Evolutionary conservation across 2,329 filamentous ascomycete species (phyloP), one percentile per base, ranked within the genome.

Genomic region (Blastomyces emzantsi): DNA sequence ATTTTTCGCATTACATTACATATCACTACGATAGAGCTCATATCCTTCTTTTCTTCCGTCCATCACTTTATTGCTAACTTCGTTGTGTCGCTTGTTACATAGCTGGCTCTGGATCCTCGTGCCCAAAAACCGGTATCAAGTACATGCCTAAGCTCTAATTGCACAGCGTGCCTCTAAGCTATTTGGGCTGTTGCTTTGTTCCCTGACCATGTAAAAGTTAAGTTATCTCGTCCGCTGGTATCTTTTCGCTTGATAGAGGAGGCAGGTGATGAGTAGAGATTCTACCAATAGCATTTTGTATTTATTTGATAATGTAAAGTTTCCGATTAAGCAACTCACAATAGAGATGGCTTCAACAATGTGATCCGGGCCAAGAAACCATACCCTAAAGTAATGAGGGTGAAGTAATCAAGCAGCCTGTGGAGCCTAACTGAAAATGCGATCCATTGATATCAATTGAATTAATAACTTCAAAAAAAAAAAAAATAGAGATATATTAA

Each of bases 41-140:
- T 25, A 25, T 25, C n/a, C 47, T 25, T 25, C n/a, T 39, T 39
- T 11, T 39, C 36, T 39, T 49, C n/a, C 7, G 11, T 25, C 47
- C 2, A 49, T 15, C n/a, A 8, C 1, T 58, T 60, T n/a, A 39
- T 52, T 64, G 47, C 62, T 39, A 30, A 33, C 17, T 17, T 39
- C n/a, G 25, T 28, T 33, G n/a, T 58, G 41, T 41, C n/a, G 15
- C n/a, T 62, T 62, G 36, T 43, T 28, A 64, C 33, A 65, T 75
- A n/a, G 80, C 82, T 67, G 82, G 85, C 57, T 78, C 80, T 1
- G 81, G 80, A 60, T 85, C 85, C 33, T 83, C 78, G 52, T 92
- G 89, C 73, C 85, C 88, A 0, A 71, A 73, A 43, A 80, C 75
- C 0, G 85, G 84, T 2, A 85, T 92, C 71, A 83, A 83, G 70